phyloP scores from a whole-genome alignment of 163 green algal genomes.

The Scenedesmus sp. region DNA sequence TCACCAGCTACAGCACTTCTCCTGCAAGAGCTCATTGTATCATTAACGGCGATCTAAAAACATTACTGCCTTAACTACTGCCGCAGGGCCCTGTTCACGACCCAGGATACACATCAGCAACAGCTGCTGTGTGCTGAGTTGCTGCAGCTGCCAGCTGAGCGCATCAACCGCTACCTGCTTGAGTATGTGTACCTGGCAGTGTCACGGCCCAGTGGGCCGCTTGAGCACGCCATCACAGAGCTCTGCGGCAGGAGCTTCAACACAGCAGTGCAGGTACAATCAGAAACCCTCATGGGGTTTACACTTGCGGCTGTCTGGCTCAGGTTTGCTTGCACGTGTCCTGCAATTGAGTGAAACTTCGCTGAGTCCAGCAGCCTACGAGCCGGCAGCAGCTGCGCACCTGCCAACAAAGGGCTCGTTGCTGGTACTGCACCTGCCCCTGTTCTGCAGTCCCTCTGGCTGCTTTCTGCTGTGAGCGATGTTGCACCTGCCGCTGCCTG shows the following conservation, averaged over 20 bases:
- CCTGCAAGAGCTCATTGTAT: background rate
- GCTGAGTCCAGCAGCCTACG: too few species aligned
- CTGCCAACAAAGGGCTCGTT: too few species aligned
- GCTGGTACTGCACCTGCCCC: too few species aligned
- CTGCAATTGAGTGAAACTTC: background rate
- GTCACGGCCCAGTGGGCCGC: conserved; percentile 62
- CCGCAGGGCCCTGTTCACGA: conserved; percentile 31
- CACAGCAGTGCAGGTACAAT: conserved; percentile 87
- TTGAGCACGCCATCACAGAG: conserved; percentile 88
- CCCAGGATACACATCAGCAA: conserved; percentile 4
- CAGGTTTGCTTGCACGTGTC: background rate
- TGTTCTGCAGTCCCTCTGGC: too few species aligned
- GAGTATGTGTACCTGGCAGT: conserved; percentile 93
- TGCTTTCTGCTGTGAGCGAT: too few species aligned
- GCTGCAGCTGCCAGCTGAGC: conserved; percentile 76
- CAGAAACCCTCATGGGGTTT: background rate
- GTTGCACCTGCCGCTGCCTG: background rate
- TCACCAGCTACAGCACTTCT: background rate
- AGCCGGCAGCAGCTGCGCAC: too few species aligned
- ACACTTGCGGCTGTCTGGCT: background rate
- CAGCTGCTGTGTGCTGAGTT: conserved; percentile 33
- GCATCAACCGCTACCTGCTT: conserved; percentile 89
- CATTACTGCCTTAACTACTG: background rate
- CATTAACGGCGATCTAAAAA: background rate
- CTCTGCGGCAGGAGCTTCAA: conserved; percentile 86